Evolutionary conservation across 495 filamentous ascomycete genomes (phyloP).

Genomic region (Staphylotrichum tortipilum): DNA sequence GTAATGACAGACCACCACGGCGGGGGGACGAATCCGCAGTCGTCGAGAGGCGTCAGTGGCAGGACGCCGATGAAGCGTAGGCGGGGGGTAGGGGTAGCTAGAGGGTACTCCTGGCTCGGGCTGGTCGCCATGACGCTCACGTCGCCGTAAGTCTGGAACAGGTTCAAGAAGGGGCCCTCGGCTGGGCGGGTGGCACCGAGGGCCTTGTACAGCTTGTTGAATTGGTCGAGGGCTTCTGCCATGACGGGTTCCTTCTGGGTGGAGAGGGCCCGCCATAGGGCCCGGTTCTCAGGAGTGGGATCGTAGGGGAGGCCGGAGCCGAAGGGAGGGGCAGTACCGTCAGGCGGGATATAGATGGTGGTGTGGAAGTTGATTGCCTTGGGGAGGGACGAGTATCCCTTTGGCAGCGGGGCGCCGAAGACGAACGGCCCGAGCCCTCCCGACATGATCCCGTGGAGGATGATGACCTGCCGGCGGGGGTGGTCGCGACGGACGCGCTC

Average conservation of each 20-base stretch:
- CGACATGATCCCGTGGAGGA: conserved; percentile 27
- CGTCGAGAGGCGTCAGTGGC: conserved; percentile 6
- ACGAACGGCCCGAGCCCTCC: conserved; percentile 20
- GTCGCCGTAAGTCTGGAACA: conserved; percentile 22
- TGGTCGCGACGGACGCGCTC: conserved; percentile 11
- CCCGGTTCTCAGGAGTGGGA: conserved; percentile 11
- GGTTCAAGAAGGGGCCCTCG: conserved; percentile 4
- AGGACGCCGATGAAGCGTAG: conserved; percentile 13
- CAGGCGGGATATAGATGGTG: conserved; percentile 13
- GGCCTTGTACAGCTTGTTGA: conserved; percentile 14
- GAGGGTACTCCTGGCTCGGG: conserved; percentile 13
- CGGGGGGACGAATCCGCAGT: conserved; percentile 5
- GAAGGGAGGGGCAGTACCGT: conserved; percentile 21
- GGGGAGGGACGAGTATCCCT: conserved; percentile 6
- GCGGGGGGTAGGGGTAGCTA: background rate
- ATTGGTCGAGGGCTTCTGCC: conserved; percentile 12
- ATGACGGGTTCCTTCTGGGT: background rate
- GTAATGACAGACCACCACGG: conserved; percentile 25
- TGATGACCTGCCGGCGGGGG: conserved; percentile 17
- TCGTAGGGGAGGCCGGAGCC: conserved; percentile 18
- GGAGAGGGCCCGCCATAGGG: conserved; percentile 6
- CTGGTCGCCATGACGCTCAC: conserved; percentile 28
- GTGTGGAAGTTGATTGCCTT: conserved; percentile 13
- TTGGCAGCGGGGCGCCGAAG: conserved; percentile 18
- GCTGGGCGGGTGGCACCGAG: conserved; percentile 7